Conservation (phyloP, 768 basidiomycete genomes). For the Naematelia aurantialba region DNA sequence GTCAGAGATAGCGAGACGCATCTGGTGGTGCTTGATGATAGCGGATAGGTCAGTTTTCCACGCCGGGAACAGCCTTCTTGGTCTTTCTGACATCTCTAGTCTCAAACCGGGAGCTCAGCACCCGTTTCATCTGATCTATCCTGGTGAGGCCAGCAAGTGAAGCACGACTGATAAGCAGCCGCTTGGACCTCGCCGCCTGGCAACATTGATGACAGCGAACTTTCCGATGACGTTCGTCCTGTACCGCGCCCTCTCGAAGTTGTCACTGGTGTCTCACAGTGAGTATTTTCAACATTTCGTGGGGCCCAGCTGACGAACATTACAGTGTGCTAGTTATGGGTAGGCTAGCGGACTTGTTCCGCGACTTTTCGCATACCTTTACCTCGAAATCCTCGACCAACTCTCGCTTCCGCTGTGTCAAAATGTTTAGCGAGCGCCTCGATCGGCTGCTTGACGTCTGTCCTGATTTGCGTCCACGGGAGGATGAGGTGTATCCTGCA, state of each 20-base stretch:
- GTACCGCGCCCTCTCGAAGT: slow-evolving; percentile 13
- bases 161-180: neutral
- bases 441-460: slow-evolving; percentile 9
- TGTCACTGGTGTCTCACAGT: slow-evolving; percentile 19
- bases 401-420: slow-evolving; percentile 14
- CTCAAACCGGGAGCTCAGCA: slow-evolving; percentile 19
- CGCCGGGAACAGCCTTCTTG: neutral
- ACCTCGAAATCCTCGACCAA: slow-evolving; percentile 10
- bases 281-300: neutral
- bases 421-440: slow-evolving; percentile 10
- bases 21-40: slow-evolving; percentile 24
- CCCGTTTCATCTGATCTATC: slow-evolving; percentile 17
- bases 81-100: neutral
- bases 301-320: neutral
- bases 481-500: slow-evolving; percentile 9
- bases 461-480: slow-evolving; percentile 10
- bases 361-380: slow-evolving; percentile 16
- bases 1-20: slow-evolving; percentile 13
- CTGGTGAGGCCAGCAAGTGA: slow-evolving; percentile 5
- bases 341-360: slow-evolving; percentile 15
- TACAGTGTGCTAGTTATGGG: slow-evolving; percentile 17
- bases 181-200: slow-evolving; percentile 21
- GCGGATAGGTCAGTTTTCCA: slow-evolving; percentile 14
- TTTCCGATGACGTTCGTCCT: slow-evolving; percentile 7
- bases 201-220: slow-evolving; percentile 17